Conservation (phyloP, 2,329 filamentous ascomycete species). For the Keithomyces neogunnii region DNA sequence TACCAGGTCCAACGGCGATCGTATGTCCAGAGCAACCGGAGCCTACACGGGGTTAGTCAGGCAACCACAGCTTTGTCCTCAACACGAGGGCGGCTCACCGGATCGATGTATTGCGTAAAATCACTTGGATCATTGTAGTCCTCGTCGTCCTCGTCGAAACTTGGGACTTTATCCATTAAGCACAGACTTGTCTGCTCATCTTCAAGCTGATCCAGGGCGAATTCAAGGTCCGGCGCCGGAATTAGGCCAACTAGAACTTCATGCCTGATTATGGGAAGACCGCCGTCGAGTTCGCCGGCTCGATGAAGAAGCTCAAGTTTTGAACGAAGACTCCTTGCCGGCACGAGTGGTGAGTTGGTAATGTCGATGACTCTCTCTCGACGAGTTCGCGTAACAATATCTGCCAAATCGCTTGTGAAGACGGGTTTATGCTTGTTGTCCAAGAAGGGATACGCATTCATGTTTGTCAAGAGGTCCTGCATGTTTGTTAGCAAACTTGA, state of each 20-base stretch:
- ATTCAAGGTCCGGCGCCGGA: slow-evolving; percentile 88
- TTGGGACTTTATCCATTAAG: slow-evolving; percentile 66
- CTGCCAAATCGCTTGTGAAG: slow-evolving; percentile 80
- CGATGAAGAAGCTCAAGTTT: slow-evolving; percentile 78
- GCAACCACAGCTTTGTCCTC: too few species aligned
- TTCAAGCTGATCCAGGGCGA: slow-evolving; percentile 74
- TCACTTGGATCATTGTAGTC: slow-evolving; percentile 61
- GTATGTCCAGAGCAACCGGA: slow-evolving; percentile 79
- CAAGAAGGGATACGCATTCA: slow-evolving; percentile 97
- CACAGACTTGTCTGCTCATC: slow-evolving; percentile 69
- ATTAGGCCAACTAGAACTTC: slow-evolving; percentile 81
- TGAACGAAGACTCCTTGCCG: slow-evolving; percentile 64
- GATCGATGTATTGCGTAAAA: slow-evolving; percentile 87
- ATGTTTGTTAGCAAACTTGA: slow-evolving; percentile 9
- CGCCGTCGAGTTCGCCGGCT: slow-evolving; percentile 85
- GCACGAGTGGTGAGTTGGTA: slow-evolving; percentile 69
- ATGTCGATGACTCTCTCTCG: slow-evolving; percentile 82
- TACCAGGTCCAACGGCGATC: slow-evolving; percentile 86
- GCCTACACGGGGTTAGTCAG: slow-evolving; percentile 40
- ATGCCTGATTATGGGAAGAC: slow-evolving; percentile 75
- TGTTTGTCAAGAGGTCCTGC: slow-evolving; percentile 82
- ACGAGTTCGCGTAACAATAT: slow-evolving; percentile 72
- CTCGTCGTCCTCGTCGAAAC: slow-evolving; percentile 56
- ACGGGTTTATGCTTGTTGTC: slow-evolving; percentile 91
- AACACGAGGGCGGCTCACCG: slow-evolving; percentile 39